Conservation (phyloP, 495 filamentous ascomycete genomes). For the Geopyxis carbonaria region DNA sequence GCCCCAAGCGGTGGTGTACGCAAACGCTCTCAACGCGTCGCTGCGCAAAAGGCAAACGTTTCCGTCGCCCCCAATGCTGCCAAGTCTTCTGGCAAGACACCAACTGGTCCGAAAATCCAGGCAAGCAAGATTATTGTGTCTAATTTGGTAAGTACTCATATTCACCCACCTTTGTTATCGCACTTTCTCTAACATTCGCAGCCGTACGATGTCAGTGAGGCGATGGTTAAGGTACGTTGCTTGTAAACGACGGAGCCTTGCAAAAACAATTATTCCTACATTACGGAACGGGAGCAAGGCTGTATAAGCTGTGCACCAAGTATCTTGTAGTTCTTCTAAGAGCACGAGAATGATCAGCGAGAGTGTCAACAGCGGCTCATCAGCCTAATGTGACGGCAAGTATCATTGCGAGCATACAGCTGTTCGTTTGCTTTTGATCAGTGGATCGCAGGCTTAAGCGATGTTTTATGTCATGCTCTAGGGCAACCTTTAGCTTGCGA, state of each 20-base stretch:
- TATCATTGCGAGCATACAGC: no score
- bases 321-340: no score
- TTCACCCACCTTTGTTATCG: neutral
- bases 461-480: no score
- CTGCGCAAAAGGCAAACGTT: conserved; percentile 23
- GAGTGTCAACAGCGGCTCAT: no score
- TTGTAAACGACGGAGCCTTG: conserved; percentile 26
- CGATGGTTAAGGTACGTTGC: conserved; percentile 99
- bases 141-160: conserved; percentile 59
- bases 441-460: no score
- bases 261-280: conserved; percentile 30
- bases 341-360: no score
- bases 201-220: conserved; percentile 88
- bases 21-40: conserved; percentile 36
- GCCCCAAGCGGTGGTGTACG: conserved; percentile 74
- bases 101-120: conserved; percentile 43
- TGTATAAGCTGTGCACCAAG: no score
- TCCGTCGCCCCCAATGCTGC: conserved; percentile 36
- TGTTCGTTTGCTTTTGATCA: no score
- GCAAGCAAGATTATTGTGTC: conserved; percentile 95
- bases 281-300: conserved; percentile 23
- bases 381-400: no score
- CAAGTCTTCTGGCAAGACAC: conserved; percentile 46
- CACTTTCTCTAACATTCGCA: conserved; percentile 38
- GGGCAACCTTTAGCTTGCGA: no score